phyloP scores from a whole-genome alignment of 371 early-diverging fungal genomes.

The Lichtheimia ramosa region DNA sequence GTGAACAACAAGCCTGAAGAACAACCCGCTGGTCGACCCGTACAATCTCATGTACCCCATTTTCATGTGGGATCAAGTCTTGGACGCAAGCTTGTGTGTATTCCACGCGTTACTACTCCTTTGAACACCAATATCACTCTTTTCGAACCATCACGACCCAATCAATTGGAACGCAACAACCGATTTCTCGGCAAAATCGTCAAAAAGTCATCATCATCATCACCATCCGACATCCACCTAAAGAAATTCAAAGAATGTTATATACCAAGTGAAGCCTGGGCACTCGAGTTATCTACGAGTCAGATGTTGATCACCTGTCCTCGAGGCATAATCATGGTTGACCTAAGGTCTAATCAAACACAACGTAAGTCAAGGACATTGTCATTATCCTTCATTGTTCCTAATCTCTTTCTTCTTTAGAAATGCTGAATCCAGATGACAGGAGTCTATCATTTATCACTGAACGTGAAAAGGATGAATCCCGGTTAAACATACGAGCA shows the following conservation, averaged over 20 bases:
- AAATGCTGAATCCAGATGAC: constrained; percentile 41
- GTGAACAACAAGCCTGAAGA: constrained; percentile 33
- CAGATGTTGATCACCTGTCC: constrained; percentile 47
- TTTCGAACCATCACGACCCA: constrained; percentile 24
- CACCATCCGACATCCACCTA: constrained; percentile 24
- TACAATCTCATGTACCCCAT: constrained; percentile 40
- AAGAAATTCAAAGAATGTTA: constrained; percentile 39
- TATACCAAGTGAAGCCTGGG: constrained; percentile 45
- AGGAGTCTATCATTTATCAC: constrained; percentile 35
- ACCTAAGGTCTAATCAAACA: constrained; percentile 42
- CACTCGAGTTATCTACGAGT: constrained; percentile 34
- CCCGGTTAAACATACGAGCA: constrained; percentile 24
- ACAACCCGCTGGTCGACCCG: constrained; percentile 29
- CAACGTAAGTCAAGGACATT: constrained; percentile 32
- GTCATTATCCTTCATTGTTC: not conserved
- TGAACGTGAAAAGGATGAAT: constrained; percentile 41
- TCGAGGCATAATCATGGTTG: constrained; percentile 43
- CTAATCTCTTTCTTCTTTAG: constrained; percentile 13
- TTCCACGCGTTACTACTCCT: constrained; percentile 33
- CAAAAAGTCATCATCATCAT: constrained; percentile 1
- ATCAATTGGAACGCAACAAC: constrained; percentile 16
- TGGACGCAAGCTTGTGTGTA: constrained; percentile 35
- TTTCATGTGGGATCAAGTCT: constrained; percentile 40
- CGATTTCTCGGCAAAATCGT: constrained; percentile 10
- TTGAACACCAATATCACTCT: constrained; percentile 33